phyloP scores from a whole-genome alignment of 768 basidiomycete genomes.

The Naganishia vaughanmartiniae region DNA sequence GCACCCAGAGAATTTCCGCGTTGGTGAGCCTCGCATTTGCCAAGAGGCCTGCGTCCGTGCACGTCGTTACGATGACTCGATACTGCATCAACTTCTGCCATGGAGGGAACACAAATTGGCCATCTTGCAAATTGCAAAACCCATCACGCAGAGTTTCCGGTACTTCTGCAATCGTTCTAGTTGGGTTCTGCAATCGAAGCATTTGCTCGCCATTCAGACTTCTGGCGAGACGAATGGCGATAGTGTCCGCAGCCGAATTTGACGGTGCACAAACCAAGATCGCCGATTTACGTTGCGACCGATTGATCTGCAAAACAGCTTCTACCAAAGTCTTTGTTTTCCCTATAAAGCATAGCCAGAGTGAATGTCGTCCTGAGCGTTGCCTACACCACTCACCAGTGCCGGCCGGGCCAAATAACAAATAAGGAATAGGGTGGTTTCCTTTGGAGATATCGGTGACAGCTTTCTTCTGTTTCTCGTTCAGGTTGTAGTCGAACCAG shows the following conservation, averaged over 20 bases:
- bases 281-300: slow-evolving; percentile 36
- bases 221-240: slow-evolving; percentile 44
- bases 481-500: slow-evolving; percentile 44
- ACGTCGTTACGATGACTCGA: slow-evolving; percentile 46
- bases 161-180: slow-evolving; percentile 52
- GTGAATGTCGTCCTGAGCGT: not conserved
- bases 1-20: slow-evolving; percentile 40
- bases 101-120: slow-evolving; percentile 6
- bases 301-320: slow-evolving; percentile 47
- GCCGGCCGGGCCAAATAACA: slow-evolving; percentile 52
- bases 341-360: slow-evolving; percentile 21
- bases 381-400: slow-evolving; percentile 32
- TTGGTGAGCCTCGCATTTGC: slow-evolving; percentile 42
- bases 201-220: slow-evolving; percentile 36
- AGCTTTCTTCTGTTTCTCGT: slow-evolving; percentile 47
- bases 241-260: slow-evolving; percentile 52
- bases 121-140: slow-evolving; percentile 36
- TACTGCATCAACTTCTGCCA: slow-evolving; percentile 39
- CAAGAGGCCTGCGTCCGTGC: slow-evolving; percentile 48
- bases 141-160: slow-evolving; percentile 40
- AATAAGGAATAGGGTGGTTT: slow-evolving; percentile 40
- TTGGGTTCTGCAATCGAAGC: slow-evolving; percentile 48
- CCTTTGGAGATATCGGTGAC: slow-evolving; percentile 38
- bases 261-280: slow-evolving; percentile 51
- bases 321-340: slow-evolving; percentile 49